These are phyloP conservation scores for Pistacia atlantica DNA, from an alignment of 345 rosid species.

Conservation along the genomic window DNA sequence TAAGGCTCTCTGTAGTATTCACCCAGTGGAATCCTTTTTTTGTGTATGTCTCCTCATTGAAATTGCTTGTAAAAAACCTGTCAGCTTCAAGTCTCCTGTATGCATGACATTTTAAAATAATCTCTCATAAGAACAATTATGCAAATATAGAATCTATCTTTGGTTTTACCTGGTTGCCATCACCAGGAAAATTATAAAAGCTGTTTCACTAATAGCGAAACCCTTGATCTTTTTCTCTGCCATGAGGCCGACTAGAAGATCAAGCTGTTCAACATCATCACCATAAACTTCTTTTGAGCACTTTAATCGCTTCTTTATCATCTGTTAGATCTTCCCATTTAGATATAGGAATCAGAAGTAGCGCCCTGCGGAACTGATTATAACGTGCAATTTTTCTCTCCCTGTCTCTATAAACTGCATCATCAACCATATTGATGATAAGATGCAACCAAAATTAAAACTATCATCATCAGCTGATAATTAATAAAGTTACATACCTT, in stretches of 20 bases:
- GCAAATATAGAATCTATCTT: too few relatives aligned
- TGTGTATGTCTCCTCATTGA: constrained; percentile 50
- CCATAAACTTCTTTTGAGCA: constrained; percentile 47
- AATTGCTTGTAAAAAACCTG: constrained; percentile 57
- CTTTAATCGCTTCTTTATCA: constrained; percentile 40
- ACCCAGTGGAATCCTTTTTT: constrained; percentile 64
- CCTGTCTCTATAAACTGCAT: constrained; percentile 59
- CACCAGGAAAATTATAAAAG: constrained; percentile 44
- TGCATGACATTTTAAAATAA: too few relatives aligned
- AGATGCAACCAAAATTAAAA: too few relatives aligned
- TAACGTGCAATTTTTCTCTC: constrained; percentile 63
- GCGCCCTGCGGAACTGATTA: constrained; percentile 49
- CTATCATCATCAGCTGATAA: too few relatives aligned
- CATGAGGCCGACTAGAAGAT: constrained; percentile 51
- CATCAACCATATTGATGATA: background rate
- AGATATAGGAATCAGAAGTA: constrained; percentile 48
- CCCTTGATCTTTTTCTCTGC: constrained; percentile 67
- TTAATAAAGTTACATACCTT: constrained; percentile 28
- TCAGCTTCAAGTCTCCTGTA: constrained; percentile 66
- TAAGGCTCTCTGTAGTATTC: constrained; percentile 49
- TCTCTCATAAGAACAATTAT: too few relatives aligned
- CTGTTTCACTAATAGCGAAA: constrained; percentile 64
- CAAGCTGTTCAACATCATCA: constrained; percentile 52
- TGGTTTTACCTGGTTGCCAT: constrained; percentile 58
- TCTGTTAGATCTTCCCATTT: constrained; percentile 70